Base-by-base conservation (phyloP, 2,329 filamentous ascomycete genomes). In the Pyrenochaeta sp. region DNA sequence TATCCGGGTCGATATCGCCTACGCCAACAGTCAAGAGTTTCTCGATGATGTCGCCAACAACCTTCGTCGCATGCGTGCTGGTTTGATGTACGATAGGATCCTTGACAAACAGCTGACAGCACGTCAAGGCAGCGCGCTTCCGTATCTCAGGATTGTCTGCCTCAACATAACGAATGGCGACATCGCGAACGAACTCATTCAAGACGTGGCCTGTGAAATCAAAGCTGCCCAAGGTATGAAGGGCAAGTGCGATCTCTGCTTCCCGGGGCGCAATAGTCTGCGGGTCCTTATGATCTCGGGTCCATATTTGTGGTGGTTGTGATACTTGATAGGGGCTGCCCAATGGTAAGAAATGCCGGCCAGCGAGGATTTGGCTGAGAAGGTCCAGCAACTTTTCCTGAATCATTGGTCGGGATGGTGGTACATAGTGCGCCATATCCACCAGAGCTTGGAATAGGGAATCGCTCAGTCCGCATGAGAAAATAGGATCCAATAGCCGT, bases 381-480 rank as follows among this genome's bases (percentile, higher is more conserved):
- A 99, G 93, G 72, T 99, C 93, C 12, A 99, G 85, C 25, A 99
- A 82, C 67, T 95, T 90, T 72, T 97, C 94, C 73, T 99, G 95
- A 40, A 99, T 98, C 6, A 88, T 93, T 2, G 91, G 86, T 74
- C 96, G 95, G 56, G 97, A 92, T 0, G 96, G 93, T 0, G 94
- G 95, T 46, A 99, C 97, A 74, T 99, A 98, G 74, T 98, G 96
- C 28, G 95, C 95, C 91, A 99, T 97, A 72, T 99, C 96, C 24
- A 98, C 93, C 52, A 99, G 83, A 2, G 96, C 96, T 75, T 98
- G 93, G 0, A 94, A 97, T 25, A 99, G 85, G 66, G 96, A 95
- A 55, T 94, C 91, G 37, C 93, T 97, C 51, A 99, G 84, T 48
- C 96, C 95, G 74, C 95, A 99, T 15, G 92, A 93, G 78, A 99